Percentiles rank a stretch among this genome's conserved stretches.
Evolutionary conservation across 176 grass and related monocot genomes (phyloP).

Genomic region (Triticum urartu): DNA sequence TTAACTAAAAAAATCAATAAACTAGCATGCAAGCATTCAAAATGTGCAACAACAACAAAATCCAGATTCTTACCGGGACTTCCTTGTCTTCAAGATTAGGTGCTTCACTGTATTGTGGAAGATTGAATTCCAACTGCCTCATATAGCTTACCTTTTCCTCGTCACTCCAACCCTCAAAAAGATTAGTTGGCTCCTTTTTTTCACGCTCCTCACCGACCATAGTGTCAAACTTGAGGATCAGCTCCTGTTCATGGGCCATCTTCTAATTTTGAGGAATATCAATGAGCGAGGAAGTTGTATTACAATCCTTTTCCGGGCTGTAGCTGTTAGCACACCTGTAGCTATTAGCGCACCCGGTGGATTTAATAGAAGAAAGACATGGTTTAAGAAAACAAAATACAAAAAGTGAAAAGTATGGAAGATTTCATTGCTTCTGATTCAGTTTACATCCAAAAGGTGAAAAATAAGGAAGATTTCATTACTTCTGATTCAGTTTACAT

Average conservation of each 20-base stretch:
- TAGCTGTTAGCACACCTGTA: neutral
- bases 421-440: neutral
- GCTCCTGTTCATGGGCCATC: neutral
- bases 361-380: neutral
- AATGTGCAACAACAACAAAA: neutral
- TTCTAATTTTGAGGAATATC: neutral
- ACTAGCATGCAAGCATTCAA: neutral
- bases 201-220: neutral
- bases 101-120: neutral
- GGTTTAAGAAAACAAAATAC: neutral
- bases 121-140: neutral
- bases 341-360: neutral
- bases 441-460: neutral
- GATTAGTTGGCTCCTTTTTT: neutral
- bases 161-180: neutral
- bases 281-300: neutral
- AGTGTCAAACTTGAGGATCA: neutral
- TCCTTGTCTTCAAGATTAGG: neutral
- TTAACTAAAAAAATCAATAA: neutral
- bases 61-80: neutral
- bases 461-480: neutral
- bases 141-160: neutral
- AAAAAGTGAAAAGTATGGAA: neutral
- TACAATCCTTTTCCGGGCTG: neutral
- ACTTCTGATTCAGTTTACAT: neutral